Evolutionary conservation across 495 filamentous ascomycete species (phyloP), one percentile per base, ranked within the genome.

Genomic region (Sordaria brevicollis): DNA sequence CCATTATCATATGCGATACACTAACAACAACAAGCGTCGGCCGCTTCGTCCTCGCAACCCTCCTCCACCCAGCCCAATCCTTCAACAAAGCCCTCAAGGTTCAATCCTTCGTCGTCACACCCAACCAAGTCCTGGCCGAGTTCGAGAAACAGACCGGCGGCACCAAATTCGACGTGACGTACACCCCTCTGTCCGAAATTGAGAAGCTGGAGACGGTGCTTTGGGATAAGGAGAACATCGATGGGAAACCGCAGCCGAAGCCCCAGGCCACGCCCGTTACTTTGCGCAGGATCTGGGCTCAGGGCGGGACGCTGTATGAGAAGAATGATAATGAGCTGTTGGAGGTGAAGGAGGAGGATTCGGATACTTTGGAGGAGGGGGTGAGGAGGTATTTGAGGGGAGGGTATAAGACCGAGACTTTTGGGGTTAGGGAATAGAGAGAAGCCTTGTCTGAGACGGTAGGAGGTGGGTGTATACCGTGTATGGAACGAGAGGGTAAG

Each of bases 281-380:
- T 0, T 79, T 92, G 72, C 79, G 87, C 66, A 81, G 90, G 31
- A 92, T 92, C 57, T 92, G 90, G 90, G 85, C 86, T 0, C 86
- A 91, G 74, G 90, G 90, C 0, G 87, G 90, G 1, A 92, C 90
- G 1, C 74, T 92, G 68, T 92, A 93, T 76, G 83, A 83, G 9
- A 82, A 87, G 78, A 84, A 88, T 21, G 90, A 91, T 72, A 92
- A 93, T 74, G 84, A 80, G 10, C 67, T 83, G 31, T 81, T 93
- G 68, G 85, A 81, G 2, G 69, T 83, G 15, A 80, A 77, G 35
- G 78, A 79, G 1, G 81, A 80, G 21, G 78, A 83, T 9, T 78
- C 85, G 68, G 82, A 86, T 62, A 80, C 81, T 0, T 74, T 92
- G 73, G 79, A 81, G 67, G 80, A 80, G 15, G 83, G 75, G 4